These are phyloP conservation scores for Adansonia digitata DNA, from an alignment of 345 rosid species.

Conservation along the genomic window DNA sequence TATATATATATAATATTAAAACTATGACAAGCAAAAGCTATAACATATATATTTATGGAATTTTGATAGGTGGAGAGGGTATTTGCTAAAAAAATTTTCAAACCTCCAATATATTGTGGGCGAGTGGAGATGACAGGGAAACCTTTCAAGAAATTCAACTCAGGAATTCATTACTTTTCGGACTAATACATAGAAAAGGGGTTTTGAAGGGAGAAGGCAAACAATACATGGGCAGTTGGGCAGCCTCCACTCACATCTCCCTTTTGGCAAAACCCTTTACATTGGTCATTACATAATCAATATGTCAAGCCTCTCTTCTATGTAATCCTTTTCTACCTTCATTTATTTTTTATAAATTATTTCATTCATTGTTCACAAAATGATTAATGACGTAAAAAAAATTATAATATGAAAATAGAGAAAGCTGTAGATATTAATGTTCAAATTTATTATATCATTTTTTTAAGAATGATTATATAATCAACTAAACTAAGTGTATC, in stretches of 20 bases:
- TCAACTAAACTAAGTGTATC: no score
- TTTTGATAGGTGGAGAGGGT: no score
- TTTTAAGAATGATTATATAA: no score
- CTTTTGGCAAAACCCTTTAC: not conserved
- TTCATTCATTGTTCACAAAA: no score
- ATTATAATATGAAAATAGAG: no score
- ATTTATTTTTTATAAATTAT: not conserved
- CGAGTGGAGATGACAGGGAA: constrained; percentile 18
- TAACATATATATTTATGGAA: not conserved
- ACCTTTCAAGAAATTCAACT: constrained; percentile 13
- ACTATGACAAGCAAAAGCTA: not conserved
- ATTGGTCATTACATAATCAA: constrained; percentile 16
- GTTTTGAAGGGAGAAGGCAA: constrained; percentile 1
- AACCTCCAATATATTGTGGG: not conserved
- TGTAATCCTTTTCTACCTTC: constrained; percentile 4
- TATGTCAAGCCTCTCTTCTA: not conserved
- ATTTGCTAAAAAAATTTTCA: not conserved
- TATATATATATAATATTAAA: not conserved
- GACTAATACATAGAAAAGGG: not conserved
- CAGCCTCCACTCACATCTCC: constrained; percentile 12
- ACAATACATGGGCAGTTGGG: not conserved
- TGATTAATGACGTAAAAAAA: no score
- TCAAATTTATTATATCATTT: no score
- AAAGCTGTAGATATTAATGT: no score
- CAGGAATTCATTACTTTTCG: constrained; percentile 1